Evolutionary conservation across 106 monocot species (phyloP), one percentile per base, ranked within the genome.

Genomic region (Phalaenopsis aphrodite): DNA sequence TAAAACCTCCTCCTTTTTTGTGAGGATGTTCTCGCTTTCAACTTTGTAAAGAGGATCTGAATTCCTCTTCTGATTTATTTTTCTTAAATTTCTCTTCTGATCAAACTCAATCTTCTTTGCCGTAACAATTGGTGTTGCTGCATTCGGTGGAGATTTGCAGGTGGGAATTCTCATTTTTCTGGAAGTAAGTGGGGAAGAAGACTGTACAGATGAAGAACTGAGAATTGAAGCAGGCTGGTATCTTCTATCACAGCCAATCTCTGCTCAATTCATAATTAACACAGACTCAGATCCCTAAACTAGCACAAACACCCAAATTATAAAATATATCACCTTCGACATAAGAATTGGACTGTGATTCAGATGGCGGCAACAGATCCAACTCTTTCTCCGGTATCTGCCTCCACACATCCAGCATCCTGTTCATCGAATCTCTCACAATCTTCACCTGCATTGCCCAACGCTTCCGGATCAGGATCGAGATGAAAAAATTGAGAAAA

Each of bases 391-490:
- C 77, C 0, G 96, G 93, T 18, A 97, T 86, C 74, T 89, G 85
- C 84, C 86, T 97, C 94, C 94, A 94, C 15, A 82, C 90, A 79
- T 94, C 92, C 47, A 97, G 82, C 96, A 97, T 94, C 81, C 82
- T 81, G 75, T 84, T 97, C 90, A 97, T 97, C 5, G 90, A 85
- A 8, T 97, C 94, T 18, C 94, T 75, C 2, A 97, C 96, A 58
- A 92, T 94, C 89, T 94, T 97, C 58, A 94, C 96, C 96, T 96
- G 85, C 69, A 86, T 46, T 71, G 24, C 11, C 3, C 38, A 18
- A 79, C 72, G 10, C 24, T 37, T 38, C 71, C 30, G 65, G 52
- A 78, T 76, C 42, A 67, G 79, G 68, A 42, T 45, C 30, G 57
- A 69, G 64, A 71, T 39, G 15, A 61, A 5, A 71, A 43, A 52